phyloP scores from a whole-genome alignment of 108 stramenopile genomes.

The Skeletonema marinoi region DNA sequence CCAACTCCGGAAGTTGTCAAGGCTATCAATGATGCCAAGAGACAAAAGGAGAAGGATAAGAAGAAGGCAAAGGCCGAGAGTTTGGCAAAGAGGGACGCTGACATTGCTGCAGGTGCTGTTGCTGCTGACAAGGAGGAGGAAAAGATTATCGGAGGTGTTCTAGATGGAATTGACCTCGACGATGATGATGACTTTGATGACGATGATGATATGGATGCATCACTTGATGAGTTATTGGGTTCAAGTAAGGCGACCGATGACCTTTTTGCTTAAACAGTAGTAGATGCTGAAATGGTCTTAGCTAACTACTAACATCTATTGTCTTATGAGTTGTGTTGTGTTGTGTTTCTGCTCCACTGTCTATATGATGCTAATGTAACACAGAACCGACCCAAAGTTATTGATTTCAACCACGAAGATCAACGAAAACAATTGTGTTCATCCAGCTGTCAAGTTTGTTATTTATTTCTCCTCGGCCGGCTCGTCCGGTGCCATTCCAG shows the following conservation, averaged over 20 bases:
- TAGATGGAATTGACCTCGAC: slow-evolving; percentile 51
- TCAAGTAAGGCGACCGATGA: slow-evolving; percentile 71
- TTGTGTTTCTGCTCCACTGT: background rate
- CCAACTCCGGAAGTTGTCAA: slow-evolving; percentile 82
- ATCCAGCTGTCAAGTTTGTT: background rate
- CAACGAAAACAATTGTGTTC: background rate
- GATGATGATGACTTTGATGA: slow-evolving; percentile 56
- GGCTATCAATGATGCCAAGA: slow-evolving; percentile 70
- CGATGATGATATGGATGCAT: slow-evolving; percentile 68
- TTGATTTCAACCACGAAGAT: background rate
- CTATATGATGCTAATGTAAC: background rate
- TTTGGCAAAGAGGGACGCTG: slow-evolving; percentile 27
- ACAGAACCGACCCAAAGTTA: background rate
- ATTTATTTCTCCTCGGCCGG: background rate
- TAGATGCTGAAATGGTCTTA: background rate
- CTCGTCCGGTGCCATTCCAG: background rate
- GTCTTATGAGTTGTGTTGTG: background rate
- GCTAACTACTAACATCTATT: background rate
- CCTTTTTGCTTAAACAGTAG: slow-evolving; percentile 64
- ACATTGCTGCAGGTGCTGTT: slow-evolving; percentile 15
- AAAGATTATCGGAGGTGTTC: slow-evolving; percentile 57
- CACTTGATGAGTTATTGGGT: slow-evolving; percentile 74
- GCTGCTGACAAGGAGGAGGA: slow-evolving; percentile 33
- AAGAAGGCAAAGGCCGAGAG: slow-evolving; percentile 65
- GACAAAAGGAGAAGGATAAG: slow-evolving; percentile 71